Base-by-base conservation (phyloP, 176 grass and related monocot species). In the Tillandsia leiboldiana region DNA sequence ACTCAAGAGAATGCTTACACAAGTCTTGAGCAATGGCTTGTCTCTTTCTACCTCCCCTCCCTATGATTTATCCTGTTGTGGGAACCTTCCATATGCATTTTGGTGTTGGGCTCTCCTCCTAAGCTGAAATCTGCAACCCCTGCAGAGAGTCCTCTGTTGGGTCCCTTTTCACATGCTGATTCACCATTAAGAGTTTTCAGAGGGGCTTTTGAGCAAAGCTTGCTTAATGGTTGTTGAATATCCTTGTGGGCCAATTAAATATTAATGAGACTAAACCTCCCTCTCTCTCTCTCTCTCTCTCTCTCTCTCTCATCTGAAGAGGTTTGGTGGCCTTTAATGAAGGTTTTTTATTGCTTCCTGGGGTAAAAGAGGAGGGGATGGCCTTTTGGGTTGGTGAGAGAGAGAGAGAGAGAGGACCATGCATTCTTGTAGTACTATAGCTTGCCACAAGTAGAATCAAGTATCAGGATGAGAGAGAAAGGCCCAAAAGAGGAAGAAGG, bases 381-480 rank as follows among this genome's bases (percentile, higher is more conserved):
- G 24, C 24, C 24, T 24, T 66, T n/a, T 64, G 61, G 51, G 62
- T 12, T 52, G 14, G 12, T 49, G n/a, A 47, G 11, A 47, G 48
- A 57, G 26, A 73, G 26, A 47, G 53, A 57, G 9, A 23, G 51
- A 20, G n/a, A 48, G 18, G 17, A 62, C 13, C 12, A 48, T 66
- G 53, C 64, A 24, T 1, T 18, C 13, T 33, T n/a, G 28, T 3
- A 66, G n/a, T 66, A 48, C 28, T 24, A n/a, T 29, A 33, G 64
- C 64, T 33, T 18, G 64, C 14, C 29, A 17, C 13, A 71, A 73
- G 6, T 61, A 47, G 53, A 73, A 63, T 48, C 11, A 47, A 17
- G 65, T 23, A 72, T 27, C 18, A 72, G 62, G 59, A 49, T 28
- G 68, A 53, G 77, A 64, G 74, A 53, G 63, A 79, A 66, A 54